phyloP scores from a whole-genome alignment of 441 rosid species.

The Croton laevigatus region DNA sequence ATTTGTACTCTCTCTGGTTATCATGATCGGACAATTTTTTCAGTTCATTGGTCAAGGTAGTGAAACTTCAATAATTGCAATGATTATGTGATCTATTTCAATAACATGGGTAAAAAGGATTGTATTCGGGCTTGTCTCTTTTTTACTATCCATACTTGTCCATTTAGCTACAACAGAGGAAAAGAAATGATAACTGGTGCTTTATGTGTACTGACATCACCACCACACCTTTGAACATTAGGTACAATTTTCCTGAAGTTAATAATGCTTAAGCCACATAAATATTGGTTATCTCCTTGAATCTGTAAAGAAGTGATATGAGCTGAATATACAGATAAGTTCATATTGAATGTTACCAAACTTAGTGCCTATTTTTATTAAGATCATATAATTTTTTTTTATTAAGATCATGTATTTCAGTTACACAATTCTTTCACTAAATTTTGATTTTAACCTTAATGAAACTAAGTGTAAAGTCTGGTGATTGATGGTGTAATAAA shows the following conservation, averaged over 20 bases:
- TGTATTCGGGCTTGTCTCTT: neutral
- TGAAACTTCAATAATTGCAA: conserved; percentile 8
- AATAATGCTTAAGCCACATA: neutral
- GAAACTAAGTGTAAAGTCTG: too few species aligned
- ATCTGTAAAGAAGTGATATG: neutral
- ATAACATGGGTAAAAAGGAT: neutral
- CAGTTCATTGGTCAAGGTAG: conserved; percentile 97
- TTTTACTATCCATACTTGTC: neutral
- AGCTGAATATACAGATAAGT: neutral
- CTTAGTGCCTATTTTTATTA: too few species aligned
- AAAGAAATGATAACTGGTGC: neutral
- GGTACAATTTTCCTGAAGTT: neutral
- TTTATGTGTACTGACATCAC: neutral
- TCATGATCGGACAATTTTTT: conserved; percentile 90
- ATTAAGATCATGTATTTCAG: too few species aligned
- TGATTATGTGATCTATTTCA: neutral
- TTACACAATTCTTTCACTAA: too few species aligned
- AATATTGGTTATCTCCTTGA: neutral
- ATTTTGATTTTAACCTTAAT: too few species aligned
- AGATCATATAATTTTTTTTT: too few species aligned
- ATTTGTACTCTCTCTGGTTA: conserved; percentile 82
- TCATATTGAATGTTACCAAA: too few species aligned
- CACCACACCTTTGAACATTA: neutral
- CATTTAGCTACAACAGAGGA: neutral
- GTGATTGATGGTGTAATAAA: neutral